Base-by-base conservation (phyloP, 371 early-diverging fungal genomes). In the Nematocida sp. region DNA sequence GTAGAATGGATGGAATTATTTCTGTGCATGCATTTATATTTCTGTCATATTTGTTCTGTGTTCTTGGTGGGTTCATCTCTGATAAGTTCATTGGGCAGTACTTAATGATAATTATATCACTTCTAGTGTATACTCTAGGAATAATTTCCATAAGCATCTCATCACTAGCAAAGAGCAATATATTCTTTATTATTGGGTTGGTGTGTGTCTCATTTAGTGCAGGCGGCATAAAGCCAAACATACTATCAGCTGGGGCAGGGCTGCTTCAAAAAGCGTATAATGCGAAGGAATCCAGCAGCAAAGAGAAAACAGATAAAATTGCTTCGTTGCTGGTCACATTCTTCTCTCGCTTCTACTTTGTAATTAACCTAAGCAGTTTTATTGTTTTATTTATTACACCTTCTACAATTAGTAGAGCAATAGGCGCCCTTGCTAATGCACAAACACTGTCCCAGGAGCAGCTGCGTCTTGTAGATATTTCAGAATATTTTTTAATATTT, bases 171-270 rank as follows among this genome's bases (percentile, higher is more conserved):
- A 86, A 88, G 9, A 85, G 86, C 75, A 90, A 90, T 33, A 85
- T 91, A 58, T 89, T 91, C 2, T 90, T 91, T 9, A 90, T 91
- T 62, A 83, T 90, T 42, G 85, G 92, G 15, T 83, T 91, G 56
- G 23, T 90, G 69, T 86, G 93, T 67, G 91, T 93, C 62, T 90
- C 92, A 47, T 86, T 92, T 62, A 93, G 93, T 72, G 92, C 93
- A 3, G 94, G 94, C 56, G 92, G 93, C 71, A 93, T 94, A 85
- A 93, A 93, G 86, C 88, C 91, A 55, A 90, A 90, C 84, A 90
- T 92, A 61, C 89, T 90, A 27, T 76, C 92, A 4, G 89, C 91
- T 75, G 90, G 90, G 13, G 92, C 91, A 33, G 91, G 91, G 80
- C 91, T 92, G 86, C 83, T 89, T 70, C 86, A 89, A 20, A 60